Conservation (phyloP, 1,139 yeast species). For the Yamadazyma conglobata region DNA sequence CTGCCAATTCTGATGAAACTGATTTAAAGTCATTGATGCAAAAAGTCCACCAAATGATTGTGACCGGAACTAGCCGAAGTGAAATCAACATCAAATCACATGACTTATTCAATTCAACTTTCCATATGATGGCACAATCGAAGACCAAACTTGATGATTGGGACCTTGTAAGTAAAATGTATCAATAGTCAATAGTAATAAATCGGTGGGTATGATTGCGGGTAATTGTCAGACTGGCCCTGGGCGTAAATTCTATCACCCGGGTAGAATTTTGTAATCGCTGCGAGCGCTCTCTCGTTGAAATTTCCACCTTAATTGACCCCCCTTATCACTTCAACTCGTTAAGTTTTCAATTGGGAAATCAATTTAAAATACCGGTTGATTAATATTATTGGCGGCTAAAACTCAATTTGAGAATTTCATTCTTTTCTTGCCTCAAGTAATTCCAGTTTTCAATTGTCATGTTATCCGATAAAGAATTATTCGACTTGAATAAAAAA, state of each 20-base stretch:
- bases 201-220: too few species aligned
- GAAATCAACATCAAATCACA: conserved; percentile 5
- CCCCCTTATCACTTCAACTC: conserved; percentile 7
- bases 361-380: too few species aligned
- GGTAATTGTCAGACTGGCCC: conserved; percentile 8
- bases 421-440: background rate
- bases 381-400: too few species aligned
- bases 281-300: conserved; percentile 3
- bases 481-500: conserved; percentile 77
- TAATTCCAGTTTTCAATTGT: too few species aligned
- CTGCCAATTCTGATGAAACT: conserved; percentile 2
- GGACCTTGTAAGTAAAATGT: conserved; percentile 41
- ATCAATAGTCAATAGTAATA: conserved; percentile 8
- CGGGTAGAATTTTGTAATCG: background rate
- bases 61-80: conserved; percentile 13
- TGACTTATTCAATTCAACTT: conserved; percentile 5
- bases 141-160: conserved; percentile 36
- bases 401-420: too few species aligned
- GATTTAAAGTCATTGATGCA: conserved; percentile 24
- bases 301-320: too few species aligned
- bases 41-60: conserved; percentile 27
- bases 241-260: conserved; percentile 1
- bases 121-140: conserved; percentile 23
- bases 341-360: too few species aligned
- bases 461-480: conserved; percentile 51